phyloP scores from a whole-genome alignment of 352 stramenopile genomes.

The Pythium biforme region DNA sequence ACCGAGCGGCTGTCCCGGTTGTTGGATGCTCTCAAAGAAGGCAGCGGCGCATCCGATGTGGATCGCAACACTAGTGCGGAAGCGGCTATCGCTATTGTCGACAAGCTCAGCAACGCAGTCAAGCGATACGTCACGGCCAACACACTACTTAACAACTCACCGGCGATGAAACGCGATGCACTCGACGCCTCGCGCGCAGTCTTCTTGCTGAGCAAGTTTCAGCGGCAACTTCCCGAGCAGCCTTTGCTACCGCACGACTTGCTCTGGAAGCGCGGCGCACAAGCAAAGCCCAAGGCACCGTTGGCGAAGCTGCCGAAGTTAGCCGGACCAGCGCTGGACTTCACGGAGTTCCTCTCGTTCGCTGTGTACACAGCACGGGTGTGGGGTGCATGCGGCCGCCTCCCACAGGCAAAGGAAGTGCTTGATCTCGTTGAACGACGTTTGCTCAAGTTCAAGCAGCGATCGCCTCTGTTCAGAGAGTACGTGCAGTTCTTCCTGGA shows the following conservation, averaged over 20 bases:
- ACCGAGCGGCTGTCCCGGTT: neutral
- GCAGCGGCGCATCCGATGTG: neutral
- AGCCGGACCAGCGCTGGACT: neutral
- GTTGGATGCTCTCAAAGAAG: slow-evolving; percentile 4
- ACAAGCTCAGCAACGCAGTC: neutral
- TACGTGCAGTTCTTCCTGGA: slow-evolving; percentile 4
- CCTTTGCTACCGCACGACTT: neutral
- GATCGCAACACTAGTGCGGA: neutral
- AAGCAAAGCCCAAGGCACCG: neutral
- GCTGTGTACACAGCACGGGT: slow-evolving; percentile 3
- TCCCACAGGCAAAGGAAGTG: slow-evolving; percentile 9
- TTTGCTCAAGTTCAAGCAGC: slow-evolving; percentile 14
- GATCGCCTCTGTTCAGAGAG: neutral
- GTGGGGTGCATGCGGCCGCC: neutral
- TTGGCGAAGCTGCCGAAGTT: slow-evolving; percentile 5
- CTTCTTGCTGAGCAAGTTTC: slow-evolving; percentile 9
- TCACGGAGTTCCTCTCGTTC: slow-evolving; percentile 12
- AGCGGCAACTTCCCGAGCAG: slow-evolving; percentile 7
- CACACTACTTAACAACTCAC: neutral
- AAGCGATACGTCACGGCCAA: slow-evolving; percentile 1
- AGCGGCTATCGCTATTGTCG: slow-evolving; percentile 1
- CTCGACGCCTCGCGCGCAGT: slow-evolving; percentile 5
- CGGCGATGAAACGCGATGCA: neutral
- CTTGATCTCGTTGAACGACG: slow-evolving; percentile 13
- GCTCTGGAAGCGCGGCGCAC: neutral